A percentile compares a stretch with the other conserved stretches of the same genome.
Conservation (phyloP, 176 grass and related monocot species). For the Musa schizocarpa region DNA sequence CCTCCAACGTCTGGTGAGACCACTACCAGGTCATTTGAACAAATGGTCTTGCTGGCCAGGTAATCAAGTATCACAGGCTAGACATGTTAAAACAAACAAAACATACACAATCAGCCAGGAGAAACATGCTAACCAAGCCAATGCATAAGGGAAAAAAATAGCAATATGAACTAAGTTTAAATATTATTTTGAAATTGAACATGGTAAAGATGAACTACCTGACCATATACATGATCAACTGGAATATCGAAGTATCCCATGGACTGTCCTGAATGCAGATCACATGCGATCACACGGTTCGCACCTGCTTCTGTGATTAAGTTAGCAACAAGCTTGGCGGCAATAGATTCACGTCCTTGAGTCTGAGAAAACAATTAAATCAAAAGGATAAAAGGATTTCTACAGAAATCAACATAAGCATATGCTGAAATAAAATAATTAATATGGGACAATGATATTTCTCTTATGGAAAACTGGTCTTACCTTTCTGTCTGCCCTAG, state of each 20-base stretch:
- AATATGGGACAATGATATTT: neutral
- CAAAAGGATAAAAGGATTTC: neutral
- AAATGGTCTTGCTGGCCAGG: slow-evolving; percentile 80
- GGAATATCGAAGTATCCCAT: slow-evolving; percentile 99
- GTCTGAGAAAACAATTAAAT: slow-evolving; percentile 43
- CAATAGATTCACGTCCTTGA: slow-evolving; percentile 98
- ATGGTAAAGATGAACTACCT: slow-evolving; percentile 33
- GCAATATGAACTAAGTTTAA: neutral
- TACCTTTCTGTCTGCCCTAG: slow-evolving; percentile 97
- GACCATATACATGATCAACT: slow-evolving; percentile 97
- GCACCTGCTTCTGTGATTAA: slow-evolving; percentile 99
- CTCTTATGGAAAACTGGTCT: neutral
- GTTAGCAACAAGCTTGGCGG: slow-evolving; percentile 96
- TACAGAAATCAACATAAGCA: neutral
- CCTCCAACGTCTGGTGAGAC: slow-evolving; percentile 85
- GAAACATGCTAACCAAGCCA: neutral
- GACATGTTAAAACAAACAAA: slow-evolving; percentile 9
- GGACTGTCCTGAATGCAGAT: slow-evolving; percentile 96
- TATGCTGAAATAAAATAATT: neutral
- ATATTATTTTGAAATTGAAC: neutral
- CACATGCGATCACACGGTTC: slow-evolving; percentile 89
- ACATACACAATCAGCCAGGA: neutral
- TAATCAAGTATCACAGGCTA: slow-evolving; percentile 87
- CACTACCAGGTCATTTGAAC: slow-evolving; percentile 58
- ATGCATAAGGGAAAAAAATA: no score